Base-by-base conservation (phyloP, 75 land plant species). In the Pseudotsuga menziesii region DNA sequence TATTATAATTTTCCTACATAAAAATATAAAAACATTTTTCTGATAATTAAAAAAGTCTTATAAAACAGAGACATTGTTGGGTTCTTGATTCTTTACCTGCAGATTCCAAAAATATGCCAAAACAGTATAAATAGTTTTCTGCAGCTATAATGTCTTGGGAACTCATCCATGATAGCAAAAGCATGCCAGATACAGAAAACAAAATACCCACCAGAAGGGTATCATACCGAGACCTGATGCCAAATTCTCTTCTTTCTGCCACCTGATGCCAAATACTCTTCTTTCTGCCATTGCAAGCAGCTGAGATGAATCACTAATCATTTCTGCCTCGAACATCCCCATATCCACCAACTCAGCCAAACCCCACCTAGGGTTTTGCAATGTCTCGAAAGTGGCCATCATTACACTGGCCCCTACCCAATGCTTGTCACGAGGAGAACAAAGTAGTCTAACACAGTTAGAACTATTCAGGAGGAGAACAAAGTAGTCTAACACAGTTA, bases 311-410 rank as follows among this genome's bases (percentile, higher is more conserved):
- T 91, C 91, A 63, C 94, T 86, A 64, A 90, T 89, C 94, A 93
- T 91, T 62, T 91, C 94, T 58, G 96, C 96, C n/a, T 85, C 82
- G 83, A 93, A 93, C 87, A 93, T 80, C 3, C 96, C 96, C 89
- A 61, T 20, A 93, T 60, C 94, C 94, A 93, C 82, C 85, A 79
- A 61, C 81, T 80, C 73, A 93, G 78, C 85, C 90, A 89, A 6
- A 75, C 72, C 48, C 96, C 96, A 14, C 94, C 96, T 23, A 93
- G 19, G 14, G 81, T 72, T 35, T 80, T 5, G 88, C 96, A 35
- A 93, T 75, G 6, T 83, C 81, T 23, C 94, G 80, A 59, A 91
- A 93, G 77, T 89, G 91, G 0, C 96, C 96, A 88, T 89, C 94
- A n/a, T 77, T 81, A 92, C 96, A 93, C 27, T 77, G 29, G 5